These are phyloP conservation scores for Pseudocercospora ulei DNA, from an alignment of 2,329 filamentous ascomycete genomes.

Conservation along the genomic window DNA sequence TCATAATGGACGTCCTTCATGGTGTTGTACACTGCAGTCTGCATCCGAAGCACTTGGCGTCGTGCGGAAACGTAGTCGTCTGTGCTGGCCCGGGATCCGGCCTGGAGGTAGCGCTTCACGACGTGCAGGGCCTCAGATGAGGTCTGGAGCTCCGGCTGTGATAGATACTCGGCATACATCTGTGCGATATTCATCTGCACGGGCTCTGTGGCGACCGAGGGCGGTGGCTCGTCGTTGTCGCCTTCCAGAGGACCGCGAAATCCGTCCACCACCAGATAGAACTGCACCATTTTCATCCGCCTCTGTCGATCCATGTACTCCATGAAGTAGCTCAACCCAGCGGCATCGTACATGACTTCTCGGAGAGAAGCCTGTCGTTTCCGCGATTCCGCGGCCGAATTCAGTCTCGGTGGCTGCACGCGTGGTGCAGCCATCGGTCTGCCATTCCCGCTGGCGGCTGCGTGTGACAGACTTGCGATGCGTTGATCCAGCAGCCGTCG, in stretches of 20 bases:
- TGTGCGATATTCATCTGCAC: conserved; percentile 82
- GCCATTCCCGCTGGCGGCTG: conserved; percentile 48
- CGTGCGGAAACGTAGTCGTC: conserved; percentile 76
- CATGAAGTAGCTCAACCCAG: conserved; percentile 96
- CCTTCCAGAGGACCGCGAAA: conserved; percentile 90
- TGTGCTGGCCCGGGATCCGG: conserved; percentile 64
- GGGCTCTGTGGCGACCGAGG: conserved; percentile 52
- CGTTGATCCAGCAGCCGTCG: conserved; percentile 83
- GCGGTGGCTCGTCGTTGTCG: conserved; percentile 57
- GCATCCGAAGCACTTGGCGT: conserved; percentile 67
- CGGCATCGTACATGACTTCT: conserved; percentile 80
- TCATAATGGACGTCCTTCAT: conserved; percentile 74
- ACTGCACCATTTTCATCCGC: conserved; percentile 83
- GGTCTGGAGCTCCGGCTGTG: conserved; percentile 70
- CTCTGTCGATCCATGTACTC: conserved; percentile 94
- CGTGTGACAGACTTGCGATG: conserved; percentile 59
- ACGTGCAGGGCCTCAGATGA: conserved; percentile 57
- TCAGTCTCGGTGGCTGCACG: conserved; percentile 32
- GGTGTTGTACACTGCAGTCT: conserved; percentile 72
- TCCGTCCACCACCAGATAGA: conserved; percentile 96
- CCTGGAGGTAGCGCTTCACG: conserved; percentile 68
- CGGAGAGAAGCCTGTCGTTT: conserved; percentile 66
- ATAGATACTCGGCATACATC: conserved; percentile 82
- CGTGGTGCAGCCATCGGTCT: conserved; percentile 34
- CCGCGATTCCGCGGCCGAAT: conserved; percentile 45